Evolutionary conservation across 345 rosid species (phyloP).

Genomic region (Acer yangbiense): DNA sequence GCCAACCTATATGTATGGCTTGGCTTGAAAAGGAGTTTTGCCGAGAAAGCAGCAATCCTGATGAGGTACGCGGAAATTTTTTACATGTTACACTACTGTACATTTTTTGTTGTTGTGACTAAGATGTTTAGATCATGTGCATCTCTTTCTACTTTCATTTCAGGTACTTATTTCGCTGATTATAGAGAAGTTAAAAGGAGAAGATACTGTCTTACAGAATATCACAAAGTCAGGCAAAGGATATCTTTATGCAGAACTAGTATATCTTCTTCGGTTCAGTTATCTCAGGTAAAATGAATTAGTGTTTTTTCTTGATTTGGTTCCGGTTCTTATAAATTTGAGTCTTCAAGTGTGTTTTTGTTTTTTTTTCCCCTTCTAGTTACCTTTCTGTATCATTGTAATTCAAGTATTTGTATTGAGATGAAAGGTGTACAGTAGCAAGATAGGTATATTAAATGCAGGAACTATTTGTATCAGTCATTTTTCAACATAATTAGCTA

Average conservation of each 20-base stretch:
- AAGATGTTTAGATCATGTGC: constrained; percentile 3
- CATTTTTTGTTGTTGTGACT: neutral
- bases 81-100: neutral
- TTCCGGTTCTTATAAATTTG: neutral
- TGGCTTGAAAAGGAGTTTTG: constrained; percentile 69
- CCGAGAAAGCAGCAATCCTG: constrained; percentile 42
- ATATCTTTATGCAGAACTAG: constrained; percentile 76
- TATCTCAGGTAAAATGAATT: constrained; percentile 41
- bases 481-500: neutral
- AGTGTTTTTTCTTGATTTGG: neutral
- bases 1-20: constrained; percentile 51
- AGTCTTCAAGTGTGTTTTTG: neutral
- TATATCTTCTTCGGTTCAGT: constrained; percentile 64
- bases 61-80: constrained; percentile 41
- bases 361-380: neutral
- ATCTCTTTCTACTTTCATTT: constrained; percentile 10
- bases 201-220: constrained; percentile 52
- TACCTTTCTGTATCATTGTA: neutral
- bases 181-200: constrained; percentile 63
- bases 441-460: neutral
- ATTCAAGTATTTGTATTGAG: neutral
- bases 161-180: constrained; percentile 64
- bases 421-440: neutral
- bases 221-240: constrained; percentile 81
- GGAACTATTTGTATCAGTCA: neutral